These are phyloP conservation scores for Hymenoscyphus albidus DNA, from an alignment of 2,329 filamentous ascomycete species.

Conservation along the genomic window DNA sequence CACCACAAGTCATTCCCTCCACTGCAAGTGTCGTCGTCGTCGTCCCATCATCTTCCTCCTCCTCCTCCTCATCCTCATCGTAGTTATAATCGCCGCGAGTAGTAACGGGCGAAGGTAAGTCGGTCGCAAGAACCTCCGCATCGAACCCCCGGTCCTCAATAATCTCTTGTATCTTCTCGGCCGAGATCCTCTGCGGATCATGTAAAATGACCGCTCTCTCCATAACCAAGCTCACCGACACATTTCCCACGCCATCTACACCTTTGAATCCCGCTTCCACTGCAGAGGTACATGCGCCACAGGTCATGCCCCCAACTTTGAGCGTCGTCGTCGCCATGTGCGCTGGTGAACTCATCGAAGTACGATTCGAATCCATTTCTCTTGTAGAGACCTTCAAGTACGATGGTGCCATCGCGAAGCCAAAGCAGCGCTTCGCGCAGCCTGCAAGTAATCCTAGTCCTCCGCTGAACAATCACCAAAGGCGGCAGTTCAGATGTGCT, in stretches of 20 bases:
- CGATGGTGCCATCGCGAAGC: constrained; percentile 30
- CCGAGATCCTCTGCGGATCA: constrained; percentile 68
- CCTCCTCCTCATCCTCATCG: constrained; percentile 30
- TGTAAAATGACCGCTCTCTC: constrained; percentile 94
- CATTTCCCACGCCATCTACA: constrained; percentile 74
- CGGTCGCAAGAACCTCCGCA: constrained; percentile 79
- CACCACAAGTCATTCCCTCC: constrained; percentile 87
- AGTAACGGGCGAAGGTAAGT: constrained; percentile 57
- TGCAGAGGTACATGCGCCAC: constrained; percentile 92
- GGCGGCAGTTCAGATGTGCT: neutral
- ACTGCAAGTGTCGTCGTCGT: constrained; percentile 74
- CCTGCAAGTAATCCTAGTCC: neutral
- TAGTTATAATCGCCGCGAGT: constrained; percentile 35
- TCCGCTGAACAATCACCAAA: neutral
- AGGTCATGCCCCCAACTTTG: constrained; percentile 86
- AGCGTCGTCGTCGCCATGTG: constrained; percentile 88
- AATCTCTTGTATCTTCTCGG: constrained; percentile 74
- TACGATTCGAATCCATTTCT: constrained; percentile 16
- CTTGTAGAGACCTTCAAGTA: constrained; percentile 30
- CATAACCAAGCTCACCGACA: constrained; percentile 92
- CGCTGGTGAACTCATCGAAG: constrained; percentile 26
- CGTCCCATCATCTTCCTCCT: constrained; percentile 36
- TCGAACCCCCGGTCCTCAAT: constrained; percentile 94
- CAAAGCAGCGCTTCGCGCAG: constrained; percentile 6
- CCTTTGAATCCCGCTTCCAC: constrained; percentile 87